Conservation (phyloP, 495 filamentous ascomycete species). For the Lineolata rhizophorae region DNA sequence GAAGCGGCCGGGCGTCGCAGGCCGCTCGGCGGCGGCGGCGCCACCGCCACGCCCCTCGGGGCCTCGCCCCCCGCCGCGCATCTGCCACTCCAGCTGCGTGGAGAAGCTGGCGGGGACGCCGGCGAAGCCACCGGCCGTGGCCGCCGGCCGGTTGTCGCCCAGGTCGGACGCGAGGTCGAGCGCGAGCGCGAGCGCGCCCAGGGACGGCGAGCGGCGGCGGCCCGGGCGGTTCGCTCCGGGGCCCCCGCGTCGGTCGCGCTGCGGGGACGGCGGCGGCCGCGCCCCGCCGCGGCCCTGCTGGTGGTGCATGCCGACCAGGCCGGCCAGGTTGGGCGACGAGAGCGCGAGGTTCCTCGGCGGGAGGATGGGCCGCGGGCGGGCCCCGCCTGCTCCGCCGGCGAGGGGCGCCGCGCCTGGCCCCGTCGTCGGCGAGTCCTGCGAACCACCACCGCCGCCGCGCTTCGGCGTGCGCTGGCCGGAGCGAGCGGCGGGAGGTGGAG, state of each 20-base stretch:
- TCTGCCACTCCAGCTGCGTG: slow-evolving; percentile 50
- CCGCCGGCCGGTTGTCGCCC: slow-evolving; percentile 29
- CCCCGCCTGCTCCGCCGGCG: no score
- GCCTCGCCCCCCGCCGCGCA: slow-evolving; percentile 2
- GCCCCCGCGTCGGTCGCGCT: no score
- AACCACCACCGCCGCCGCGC: no score
- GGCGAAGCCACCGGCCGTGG: slow-evolving; percentile 24
- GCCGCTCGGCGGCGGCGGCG: slow-evolving; percentile 12
- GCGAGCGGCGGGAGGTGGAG: no score
- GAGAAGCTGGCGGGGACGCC: slow-evolving; percentile 53
- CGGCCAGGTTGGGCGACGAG: slow-evolving; percentile 28
- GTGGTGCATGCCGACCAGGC: slow-evolving; percentile 20
- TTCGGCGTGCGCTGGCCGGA: no score
- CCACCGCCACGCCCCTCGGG: slow-evolving; percentile 15
- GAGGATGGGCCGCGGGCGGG: slow-evolving; percentile 28
- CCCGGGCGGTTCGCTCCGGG: no score
- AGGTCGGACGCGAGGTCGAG: slow-evolving; percentile 52
- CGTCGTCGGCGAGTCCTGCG: no score
- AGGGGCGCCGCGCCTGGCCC: no score
- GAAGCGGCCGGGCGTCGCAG: background rate
- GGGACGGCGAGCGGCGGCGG: no score
- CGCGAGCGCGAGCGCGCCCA: slow-evolving; percentile 28
- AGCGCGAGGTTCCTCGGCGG: slow-evolving; percentile 28
- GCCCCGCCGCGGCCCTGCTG: slow-evolving; percentile 21
- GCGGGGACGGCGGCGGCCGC: no score